Evolutionary conservation across 371 early-diverging fungal genomes (phyloP).

Genomic region (Cladochytrium tenue): DNA sequence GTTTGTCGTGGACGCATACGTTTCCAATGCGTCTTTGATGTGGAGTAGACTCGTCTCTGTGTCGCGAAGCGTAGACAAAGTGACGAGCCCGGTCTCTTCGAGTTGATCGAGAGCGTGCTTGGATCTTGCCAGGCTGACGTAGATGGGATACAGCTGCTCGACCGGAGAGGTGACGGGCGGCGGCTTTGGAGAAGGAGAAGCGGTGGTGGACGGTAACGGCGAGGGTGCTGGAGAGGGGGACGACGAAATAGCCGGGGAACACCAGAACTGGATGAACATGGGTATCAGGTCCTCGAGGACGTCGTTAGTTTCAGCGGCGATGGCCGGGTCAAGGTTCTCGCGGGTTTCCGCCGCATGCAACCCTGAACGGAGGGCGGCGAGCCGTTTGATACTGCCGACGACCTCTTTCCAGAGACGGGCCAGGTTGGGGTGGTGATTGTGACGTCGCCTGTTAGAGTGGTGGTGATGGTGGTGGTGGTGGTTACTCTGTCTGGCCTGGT

Average conservation of each 20-base stretch:
- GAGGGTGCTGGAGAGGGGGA: slow-evolving; percentile 14
- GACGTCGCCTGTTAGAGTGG: too few relatives aligned
- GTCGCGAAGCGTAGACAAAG: slow-evolving; percentile 11
- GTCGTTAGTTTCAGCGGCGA: slow-evolving; percentile 11
- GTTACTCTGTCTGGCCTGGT: too few relatives aligned
- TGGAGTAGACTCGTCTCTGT: too few relatives aligned
- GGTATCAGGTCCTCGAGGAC: slow-evolving; percentile 27
- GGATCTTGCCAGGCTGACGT: slow-evolving; percentile 29
- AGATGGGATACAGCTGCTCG: slow-evolving; percentile 14
- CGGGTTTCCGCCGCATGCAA: background rate
- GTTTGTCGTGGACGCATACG: too few relatives aligned
- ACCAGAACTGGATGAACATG: slow-evolving; percentile 26
- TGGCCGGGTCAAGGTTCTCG: background rate
- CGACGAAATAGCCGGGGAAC: background rate
- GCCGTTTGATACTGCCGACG: slow-evolving; percentile 7
- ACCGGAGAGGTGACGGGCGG: background rate
- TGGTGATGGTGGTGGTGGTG: too few relatives aligned
- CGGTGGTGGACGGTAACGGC: background rate
- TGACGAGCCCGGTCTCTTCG: slow-evolving; percentile 27
- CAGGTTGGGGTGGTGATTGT: background rate
- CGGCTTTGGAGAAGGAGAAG: background rate
- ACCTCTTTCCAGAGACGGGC: slow-evolving; percentile 19
- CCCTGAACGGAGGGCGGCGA: slow-evolving; percentile 2
- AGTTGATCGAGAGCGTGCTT: slow-evolving; percentile 31
- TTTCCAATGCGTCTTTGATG: too few relatives aligned